Base-by-base conservation (phyloP, 176 grass and related monocot genomes). In the Triticum dicoccoides region DNA sequence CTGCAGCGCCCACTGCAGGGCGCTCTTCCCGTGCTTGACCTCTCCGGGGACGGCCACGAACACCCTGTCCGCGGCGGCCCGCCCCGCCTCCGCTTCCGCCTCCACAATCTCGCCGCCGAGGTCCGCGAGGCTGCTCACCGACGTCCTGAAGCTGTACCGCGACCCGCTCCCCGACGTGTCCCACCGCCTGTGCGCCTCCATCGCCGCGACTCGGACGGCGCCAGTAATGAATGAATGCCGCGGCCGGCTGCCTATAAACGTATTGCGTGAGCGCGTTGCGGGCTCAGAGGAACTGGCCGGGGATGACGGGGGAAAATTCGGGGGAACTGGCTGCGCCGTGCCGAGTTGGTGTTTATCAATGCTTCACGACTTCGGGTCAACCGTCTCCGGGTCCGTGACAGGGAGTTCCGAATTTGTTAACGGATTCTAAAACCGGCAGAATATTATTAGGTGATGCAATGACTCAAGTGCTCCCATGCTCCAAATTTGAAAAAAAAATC, bases 21-120 rank as follows among this genome's bases (percentile, higher is more conserved):
- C 61, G 66, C 79, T 88, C 75, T 81, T 91, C 65, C 94, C 94
- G 24, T 78, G 17, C 82, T 84, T 84, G 82, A 86, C 33, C 10
- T 93, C 85, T 23, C 80, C 87, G 8, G 80, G 23, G 11, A 97
- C 87, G 37, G 91, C 94, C 8, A 97, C 91, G 63, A 92, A 90
- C 32, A 97, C 85, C 89, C 33, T 92, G 38, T 83, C 89, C 25
- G 67, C 62, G 3, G 33, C 89, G 4, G 64, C 14, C 52, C 17
- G 17, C 9, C 39, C 65, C 56, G 5, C 15, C 80, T 82, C 69
- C 44, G 14, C 44, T 24, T 66, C 73, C 67, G 29, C 79, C 47
- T 75, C 83, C 11, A 35, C 29, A 30, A 30, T 38, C 44, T 83
- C 85, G 14, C 41, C 77, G 71, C 20, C 32, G 23, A 67, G 12